Evolutionary conservation across 495 filamentous ascomycete species (phyloP).

Genomic region (Penicillium cosmopolitanum): DNA sequence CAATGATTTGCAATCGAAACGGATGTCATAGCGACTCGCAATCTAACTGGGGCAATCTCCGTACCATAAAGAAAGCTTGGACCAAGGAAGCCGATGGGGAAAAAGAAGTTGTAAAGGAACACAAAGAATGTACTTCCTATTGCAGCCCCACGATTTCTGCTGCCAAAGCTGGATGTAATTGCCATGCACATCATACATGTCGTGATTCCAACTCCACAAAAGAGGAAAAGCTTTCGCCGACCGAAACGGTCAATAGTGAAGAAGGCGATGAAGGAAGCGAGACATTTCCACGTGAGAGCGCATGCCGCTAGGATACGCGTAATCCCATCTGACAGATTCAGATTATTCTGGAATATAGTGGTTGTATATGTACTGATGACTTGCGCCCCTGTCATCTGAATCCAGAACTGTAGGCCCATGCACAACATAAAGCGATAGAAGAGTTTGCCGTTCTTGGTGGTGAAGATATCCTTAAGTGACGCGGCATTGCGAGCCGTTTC

Average conservation of each 20-base stretch:
- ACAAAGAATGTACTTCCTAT: constrained; percentile 49
- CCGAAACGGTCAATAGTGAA: constrained; percentile 53
- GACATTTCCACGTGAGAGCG: constrained; percentile 49
- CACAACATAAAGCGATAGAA: constrained; percentile 36
- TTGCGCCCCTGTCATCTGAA: constrained; percentile 35
- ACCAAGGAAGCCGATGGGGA: constrained; percentile 58
- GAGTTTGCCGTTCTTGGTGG: constrained; percentile 26
- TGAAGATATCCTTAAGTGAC: constrained; percentile 24
- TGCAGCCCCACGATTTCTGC: constrained; percentile 35
- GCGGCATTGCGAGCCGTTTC: constrained; percentile 22
- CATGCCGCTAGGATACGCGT: constrained; percentile 31
- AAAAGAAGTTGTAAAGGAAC: constrained; percentile 59
- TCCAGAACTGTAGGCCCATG: constrained; percentile 42
- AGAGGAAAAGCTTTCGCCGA: constrained; percentile 50
- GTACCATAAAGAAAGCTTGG: constrained; percentile 59
- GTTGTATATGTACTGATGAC: constrained; percentile 32
- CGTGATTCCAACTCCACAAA: constrained; percentile 48
- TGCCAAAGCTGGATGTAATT: constrained; percentile 38
- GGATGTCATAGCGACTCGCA: constrained; percentile 49
- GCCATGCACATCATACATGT: constrained; percentile 40
- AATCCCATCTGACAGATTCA: constrained; percentile 21
- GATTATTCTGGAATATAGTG: constrained; percentile 31
- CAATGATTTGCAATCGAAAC: constrained; percentile 56
- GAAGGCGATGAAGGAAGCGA: constrained; percentile 46
- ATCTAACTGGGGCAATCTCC: constrained; percentile 53